Base-by-base conservation (phyloP, 202 grass and related monocot species). In the Cymbopogon flexuosus region DNA sequence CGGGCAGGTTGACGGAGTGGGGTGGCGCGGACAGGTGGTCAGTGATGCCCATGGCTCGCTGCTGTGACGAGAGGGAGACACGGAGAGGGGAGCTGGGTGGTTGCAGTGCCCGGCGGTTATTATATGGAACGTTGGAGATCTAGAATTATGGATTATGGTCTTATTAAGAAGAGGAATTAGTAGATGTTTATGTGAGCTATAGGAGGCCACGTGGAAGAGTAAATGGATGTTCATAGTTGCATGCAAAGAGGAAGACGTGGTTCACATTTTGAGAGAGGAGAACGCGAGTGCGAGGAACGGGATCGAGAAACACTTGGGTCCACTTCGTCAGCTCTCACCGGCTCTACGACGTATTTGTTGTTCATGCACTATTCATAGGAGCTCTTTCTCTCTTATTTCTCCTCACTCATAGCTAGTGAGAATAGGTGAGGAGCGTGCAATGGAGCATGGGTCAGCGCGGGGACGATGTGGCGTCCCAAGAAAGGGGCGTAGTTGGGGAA, bases 41-140 rank as follows among this genome's bases (percentile, higher is more conserved):
- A 27, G 79, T 75, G 49, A 27, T 66, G 76, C 62, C 86, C 81
- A 88, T 84, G 76, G 62, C 73, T 42, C 21, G 8, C 16, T 47
- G 35, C 30, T 24, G 56, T 36, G 62, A 29, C 10, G 62, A 31
- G 64, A 67, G 70, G 52, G 76, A 3, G 56, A 65, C 31, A 56
- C 16, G 23, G 39, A 36, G 24, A 6, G 29, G 77, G 19, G 45
- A 27, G 29, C 42, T 27, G 51, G 10, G 62, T 16, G 72, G 22
- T 42, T 79, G 30, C 18, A 54, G n/a, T 19, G 19, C 30, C 37
- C 19, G 35, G 36, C 60, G 46, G 85, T 83, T 83, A 80, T 83
- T 83, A 80, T 69, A 80, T 54, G 13, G 67, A 12, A 19, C 0
- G 16, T 16, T 11, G 2, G 46, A 58, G 23, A 22, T 75, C 72